Evolutionary conservation across 768 basidiomycete genomes (phyloP).

Genomic region (Leccinum boreale): DNA sequence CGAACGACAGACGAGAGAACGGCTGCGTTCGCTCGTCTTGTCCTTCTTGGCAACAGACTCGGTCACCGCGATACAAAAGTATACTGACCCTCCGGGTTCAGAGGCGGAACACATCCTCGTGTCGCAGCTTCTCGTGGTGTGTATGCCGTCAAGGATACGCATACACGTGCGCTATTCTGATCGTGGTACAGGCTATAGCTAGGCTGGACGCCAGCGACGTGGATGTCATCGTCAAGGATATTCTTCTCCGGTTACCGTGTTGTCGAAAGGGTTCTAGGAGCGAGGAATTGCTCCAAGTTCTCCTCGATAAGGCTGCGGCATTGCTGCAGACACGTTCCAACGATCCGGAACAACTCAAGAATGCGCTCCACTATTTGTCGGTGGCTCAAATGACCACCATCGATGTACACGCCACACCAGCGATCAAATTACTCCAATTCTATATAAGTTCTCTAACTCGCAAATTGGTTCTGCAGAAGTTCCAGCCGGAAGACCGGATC

Average conservation of each 20-base stretch:
- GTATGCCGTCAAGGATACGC: conserved; percentile 11
- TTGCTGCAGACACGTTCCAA: conserved; percentile 31
- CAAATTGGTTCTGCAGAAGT: conserved; percentile 46
- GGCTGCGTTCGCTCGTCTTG: conserved; percentile 56
- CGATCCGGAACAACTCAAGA: conserved; percentile 33
- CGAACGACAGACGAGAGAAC: conserved; percentile 54
- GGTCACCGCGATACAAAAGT: conserved; percentile 41
- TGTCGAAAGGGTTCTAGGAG: conserved; percentile 37
- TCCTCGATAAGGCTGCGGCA: conserved; percentile 37
- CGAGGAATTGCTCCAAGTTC: conserved; percentile 36
- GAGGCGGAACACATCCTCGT: conserved; percentile 48
- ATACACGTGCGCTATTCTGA: conserved; percentile 3
- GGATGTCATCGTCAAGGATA: conserved; percentile 47
- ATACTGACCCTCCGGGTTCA: conserved; percentile 40
- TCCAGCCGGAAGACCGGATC: conserved; percentile 41
- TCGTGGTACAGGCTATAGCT: conserved; percentile 43
- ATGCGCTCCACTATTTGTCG: conserved; percentile 43
- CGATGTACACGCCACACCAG: conserved; percentile 39
- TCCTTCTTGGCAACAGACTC: conserved; percentile 56
- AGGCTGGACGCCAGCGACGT: conserved; percentile 41
- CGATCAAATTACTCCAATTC: conserved; percentile 49
- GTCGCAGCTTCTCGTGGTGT: conserved; percentile 48
- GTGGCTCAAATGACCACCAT: conserved; percentile 43
- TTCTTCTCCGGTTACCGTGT: conserved; percentile 49
- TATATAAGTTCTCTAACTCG: conserved; percentile 43